phyloP scores from a whole-genome alignment of 2,329 filamentous ascomycete genomes.

The Bipolaris zeicola region DNA sequence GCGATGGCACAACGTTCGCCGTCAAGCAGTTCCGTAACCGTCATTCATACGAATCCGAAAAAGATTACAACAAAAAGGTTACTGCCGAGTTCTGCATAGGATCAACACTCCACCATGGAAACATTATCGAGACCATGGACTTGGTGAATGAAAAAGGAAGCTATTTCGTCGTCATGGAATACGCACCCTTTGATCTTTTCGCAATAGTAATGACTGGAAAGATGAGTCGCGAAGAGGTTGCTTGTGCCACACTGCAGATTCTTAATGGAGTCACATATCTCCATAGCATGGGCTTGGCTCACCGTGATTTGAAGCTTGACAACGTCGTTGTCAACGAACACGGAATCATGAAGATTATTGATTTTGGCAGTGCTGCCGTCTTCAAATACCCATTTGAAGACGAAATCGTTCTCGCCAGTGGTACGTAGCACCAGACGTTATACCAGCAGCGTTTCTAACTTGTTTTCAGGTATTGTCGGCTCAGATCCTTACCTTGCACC shows the following conservation, averaged over 20 bases:
- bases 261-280: conserved; percentile 92
- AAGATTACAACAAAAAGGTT: conserved; percentile 96
- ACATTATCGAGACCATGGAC: conserved; percentile 97
- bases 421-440: conserved; percentile 57
- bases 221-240: conserved; percentile 90
- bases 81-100: conserved; percentile 98
- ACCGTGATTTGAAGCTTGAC: conserved; percentile 94
- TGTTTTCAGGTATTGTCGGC: conserved; percentile 68
- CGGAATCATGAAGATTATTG: conserved; percentile 99
- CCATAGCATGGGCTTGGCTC: conserved; percentile 91
- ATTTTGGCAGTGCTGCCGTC: conserved; percentile 96
- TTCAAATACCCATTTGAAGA: conserved; percentile 98
- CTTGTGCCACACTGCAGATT: conserved; percentile 92
- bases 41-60: conserved; percentile 90
- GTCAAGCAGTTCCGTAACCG: conserved; percentile 95
- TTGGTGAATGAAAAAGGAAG: conserved; percentile 92
- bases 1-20: conserved; percentile 91
- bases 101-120: conserved; percentile 94
- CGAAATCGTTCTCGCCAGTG: conserved; percentile 78
- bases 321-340: conserved; percentile 96
- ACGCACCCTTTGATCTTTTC: conserved; percentile 93
- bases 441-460: conserved; percentile 19
- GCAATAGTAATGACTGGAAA: conserved; percentile 99
- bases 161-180: conserved; percentile 99
- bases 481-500: conserved; percentile 97